Evolutionary conservation across 352 stramenopile species (phyloP).

Genomic region (Pythium dissimile): DNA sequence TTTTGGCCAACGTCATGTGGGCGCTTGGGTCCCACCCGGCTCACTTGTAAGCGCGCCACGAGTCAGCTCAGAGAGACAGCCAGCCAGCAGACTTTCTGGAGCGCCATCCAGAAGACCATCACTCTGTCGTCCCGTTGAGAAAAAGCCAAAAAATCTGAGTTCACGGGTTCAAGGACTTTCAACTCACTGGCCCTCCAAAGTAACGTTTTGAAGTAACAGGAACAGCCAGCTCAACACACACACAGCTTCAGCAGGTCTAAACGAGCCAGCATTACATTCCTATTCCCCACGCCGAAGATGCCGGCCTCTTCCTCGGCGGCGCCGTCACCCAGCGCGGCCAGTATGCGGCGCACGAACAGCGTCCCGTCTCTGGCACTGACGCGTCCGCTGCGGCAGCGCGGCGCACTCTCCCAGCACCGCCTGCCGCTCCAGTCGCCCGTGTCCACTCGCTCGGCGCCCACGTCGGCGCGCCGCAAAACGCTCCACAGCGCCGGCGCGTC

Average conservation of each 20-base stretch:
- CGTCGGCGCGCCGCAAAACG: conserved; percentile 11
- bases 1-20: no score
- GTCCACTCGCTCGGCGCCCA: conserved; percentile 16
- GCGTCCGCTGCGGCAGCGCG: neutral
- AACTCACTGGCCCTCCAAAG: conserved; percentile 6
- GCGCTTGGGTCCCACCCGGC: no score
- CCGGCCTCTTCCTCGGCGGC: neutral
- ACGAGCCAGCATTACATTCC: conserved; percentile 1
- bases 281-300: neutral
- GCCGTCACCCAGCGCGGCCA: neutral
- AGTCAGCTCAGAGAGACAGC: neutral
- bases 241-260: neutral
- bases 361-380: conserved; percentile 8
- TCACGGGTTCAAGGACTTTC: no score
- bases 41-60: neutral
- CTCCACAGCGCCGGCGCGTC: conserved; percentile 2
- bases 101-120: conserved; percentile 8
- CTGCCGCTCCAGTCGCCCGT: conserved; percentile 8
- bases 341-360: conserved; percentile 20
- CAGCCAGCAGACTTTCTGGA: neutral
- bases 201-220: conserved; percentile 15
- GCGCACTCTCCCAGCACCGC: conserved; percentile 4
- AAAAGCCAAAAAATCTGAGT: conserved; percentile 6
- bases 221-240: no score
- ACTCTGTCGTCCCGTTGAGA: conserved; percentile 12